These are phyloP conservation scores for Selenicereus undatus DNA, from an alignment of 148 eudicot genomes.

Conservation along the genomic window DNA sequence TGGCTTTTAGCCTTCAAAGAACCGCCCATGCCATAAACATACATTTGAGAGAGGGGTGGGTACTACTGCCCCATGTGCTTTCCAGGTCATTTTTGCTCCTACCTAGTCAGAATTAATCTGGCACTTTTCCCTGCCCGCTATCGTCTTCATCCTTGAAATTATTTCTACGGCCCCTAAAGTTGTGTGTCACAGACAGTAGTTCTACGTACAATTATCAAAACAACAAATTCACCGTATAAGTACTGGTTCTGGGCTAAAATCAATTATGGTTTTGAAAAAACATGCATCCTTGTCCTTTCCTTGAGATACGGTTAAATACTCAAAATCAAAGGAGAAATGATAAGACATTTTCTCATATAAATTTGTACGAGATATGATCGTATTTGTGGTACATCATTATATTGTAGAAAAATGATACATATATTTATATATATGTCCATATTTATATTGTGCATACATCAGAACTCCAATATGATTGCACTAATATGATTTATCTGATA, in stretches of 20 bases:
- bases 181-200: not conserved
- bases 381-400: too few species aligned
- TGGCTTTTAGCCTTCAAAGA: slow-evolving; percentile 13
- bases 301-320: too few species aligned
- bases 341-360: too few species aligned
- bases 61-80: slow-evolving; percentile 13
- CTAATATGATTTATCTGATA: too few species aligned
- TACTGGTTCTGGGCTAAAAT: not conserved
- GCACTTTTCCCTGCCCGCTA: not conserved
- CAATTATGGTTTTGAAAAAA: not conserved
- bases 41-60: not conserved
- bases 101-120: slow-evolving; percentile 5
- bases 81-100: slow-evolving; percentile 24
- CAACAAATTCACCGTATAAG: not conserved
- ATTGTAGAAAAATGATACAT: too few species aligned
- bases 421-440: too few species aligned
- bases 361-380: too few species aligned
- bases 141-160: slow-evolving; percentile 23
- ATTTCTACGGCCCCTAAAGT: not conserved
- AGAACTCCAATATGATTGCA: too few species aligned
- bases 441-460: too few species aligned
- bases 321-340: too few species aligned
- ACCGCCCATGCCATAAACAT: slow-evolving; percentile 14
- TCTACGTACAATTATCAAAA: not conserved
- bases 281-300: not conserved